Evolutionary conservation across 1,284 basidiomycete species (phyloP).

Genomic region (Jaminaea rosea): DNA sequence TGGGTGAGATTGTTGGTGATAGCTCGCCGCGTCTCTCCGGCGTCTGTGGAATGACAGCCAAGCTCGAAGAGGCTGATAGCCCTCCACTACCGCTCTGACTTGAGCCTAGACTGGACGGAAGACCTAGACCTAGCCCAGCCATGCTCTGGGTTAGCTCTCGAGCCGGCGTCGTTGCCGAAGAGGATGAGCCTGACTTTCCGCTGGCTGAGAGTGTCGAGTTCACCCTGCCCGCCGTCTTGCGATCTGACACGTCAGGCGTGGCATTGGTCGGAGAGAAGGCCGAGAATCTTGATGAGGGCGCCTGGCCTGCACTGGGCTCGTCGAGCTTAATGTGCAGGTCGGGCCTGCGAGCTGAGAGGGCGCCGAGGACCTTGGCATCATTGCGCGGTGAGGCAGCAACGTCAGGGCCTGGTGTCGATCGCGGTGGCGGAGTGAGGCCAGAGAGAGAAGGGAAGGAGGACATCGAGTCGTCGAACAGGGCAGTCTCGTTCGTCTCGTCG

Average conservation of each 20-base stretch:
- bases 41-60: conserved; percentile 11
- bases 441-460: not conserved
- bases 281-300: conserved; percentile 25
- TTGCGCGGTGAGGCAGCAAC: not conserved
- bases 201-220: conserved; percentile 6
- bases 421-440: not conserved
- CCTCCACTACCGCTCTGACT: not conserved
- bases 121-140: conserved; percentile 24
- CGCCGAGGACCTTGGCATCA: not conserved
- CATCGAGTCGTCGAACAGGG: not conserved
- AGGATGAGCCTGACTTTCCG: conserved; percentile 6
- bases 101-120: conserved; percentile 9
- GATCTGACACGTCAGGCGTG: conserved; percentile 26
- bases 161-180: not conserved
- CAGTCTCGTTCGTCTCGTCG: not conserved
- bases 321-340: conserved; percentile 18
- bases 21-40: conserved; percentile 10
- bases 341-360: conserved; percentile 1
- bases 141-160: conserved; percentile 1
- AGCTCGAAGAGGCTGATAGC: not conserved
- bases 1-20: conserved; percentile 12
- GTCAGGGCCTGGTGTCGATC: too few species aligned
- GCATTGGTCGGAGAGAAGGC: conserved; percentile 24
- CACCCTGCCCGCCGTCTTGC: too few species aligned
- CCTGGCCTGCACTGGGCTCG: conserved; percentile 8